Percentiles rank a stretch among this genome's conserved stretches.
Conservation (phyloP, 129 eudicot genomes). For the Rutidosis leptorrhynchoides region DNA sequence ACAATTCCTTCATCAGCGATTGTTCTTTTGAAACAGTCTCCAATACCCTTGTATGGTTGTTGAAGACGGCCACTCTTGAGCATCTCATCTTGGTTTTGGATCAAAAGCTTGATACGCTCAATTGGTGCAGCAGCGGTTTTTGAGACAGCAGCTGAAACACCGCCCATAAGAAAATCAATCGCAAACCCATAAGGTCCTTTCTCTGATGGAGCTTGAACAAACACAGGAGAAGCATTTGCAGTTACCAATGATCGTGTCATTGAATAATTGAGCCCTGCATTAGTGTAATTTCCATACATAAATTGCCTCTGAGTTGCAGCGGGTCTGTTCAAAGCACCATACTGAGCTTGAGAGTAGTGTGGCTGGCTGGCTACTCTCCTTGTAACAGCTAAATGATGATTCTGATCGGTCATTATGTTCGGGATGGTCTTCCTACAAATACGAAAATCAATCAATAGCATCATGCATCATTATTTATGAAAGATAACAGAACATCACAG, state of each 20-base stretch:
- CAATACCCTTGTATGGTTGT: conserved; percentile 49
- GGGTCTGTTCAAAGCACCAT: conserved; percentile 15
- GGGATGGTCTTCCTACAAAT: neutral
- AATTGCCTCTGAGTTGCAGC: conserved; percentile 18
- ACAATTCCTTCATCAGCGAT: conserved; percentile 38
- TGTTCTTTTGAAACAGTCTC: conserved; percentile 46
- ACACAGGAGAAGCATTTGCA: conserved; percentile 28
- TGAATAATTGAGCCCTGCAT: conserved; percentile 7
- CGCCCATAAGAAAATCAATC: conserved; percentile 48
- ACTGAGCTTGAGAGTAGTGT: neutral
- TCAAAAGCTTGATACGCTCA: conserved; percentile 40
- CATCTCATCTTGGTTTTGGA: conserved; percentile 60
- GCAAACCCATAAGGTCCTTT: conserved; percentile 25
- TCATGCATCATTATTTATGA: too few species aligned
- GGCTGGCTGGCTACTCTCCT: conserved; percentile 20
- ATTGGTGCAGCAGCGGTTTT: conserved; percentile 61
- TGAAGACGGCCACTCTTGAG: conserved; percentile 28
- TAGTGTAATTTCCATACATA: conserved; percentile 7
- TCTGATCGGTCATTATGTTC: conserved; percentile 3
- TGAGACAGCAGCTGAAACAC: conserved; percentile 54
- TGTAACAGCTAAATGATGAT: conserved; percentile 11
- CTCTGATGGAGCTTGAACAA: conserved; percentile 30
- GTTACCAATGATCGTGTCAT: conserved; percentile 14
- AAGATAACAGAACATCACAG: too few species aligned
- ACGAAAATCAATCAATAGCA: too few species aligned